Evolutionary conservation across 2,329 filamentous ascomycete genomes (phyloP).

Genomic region (Botrytis galanthina): DNA sequence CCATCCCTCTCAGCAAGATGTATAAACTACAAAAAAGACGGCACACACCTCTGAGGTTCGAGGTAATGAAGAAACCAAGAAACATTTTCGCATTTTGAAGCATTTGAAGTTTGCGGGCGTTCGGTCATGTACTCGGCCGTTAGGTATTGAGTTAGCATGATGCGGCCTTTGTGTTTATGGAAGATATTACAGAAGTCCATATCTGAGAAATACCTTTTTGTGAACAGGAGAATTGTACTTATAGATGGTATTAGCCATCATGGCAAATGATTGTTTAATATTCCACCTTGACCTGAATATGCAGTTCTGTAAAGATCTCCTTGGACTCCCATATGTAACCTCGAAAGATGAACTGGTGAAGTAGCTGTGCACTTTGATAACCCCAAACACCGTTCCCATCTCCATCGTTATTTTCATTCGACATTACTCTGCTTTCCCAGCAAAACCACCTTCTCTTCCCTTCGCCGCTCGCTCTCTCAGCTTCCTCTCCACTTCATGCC

Average conservation of each 20-base stretch:
- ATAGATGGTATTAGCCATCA: constrained; percentile 24
- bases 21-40: not conserved
- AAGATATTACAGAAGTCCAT: constrained; percentile 23
- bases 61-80: not conserved
- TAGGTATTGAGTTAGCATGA: constrained; percentile 14
- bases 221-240: constrained; percentile 23
- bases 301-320: not conserved
- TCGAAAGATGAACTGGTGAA: not conserved
- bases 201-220: constrained; percentile 22
- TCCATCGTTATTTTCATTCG: not conserved
- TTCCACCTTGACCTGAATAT: not conserved
- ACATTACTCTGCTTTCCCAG: constrained; percentile 10
- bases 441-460: constrained; percentile 18
- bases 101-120: constrained; percentile 27
- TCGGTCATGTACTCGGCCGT: constrained; percentile 21
- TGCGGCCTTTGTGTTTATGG: constrained; percentile 12
- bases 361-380: not conserved
- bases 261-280: constrained; percentile 10
- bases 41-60: not conserved
- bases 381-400: not conserved
- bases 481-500: constrained; percentile 31
- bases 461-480: constrained; percentile 29
- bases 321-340: not conserved
- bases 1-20: not conserved
- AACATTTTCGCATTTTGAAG: constrained; percentile 24